Evolutionary conservation across 1,284 basidiomycete species (phyloP), one percentile per base, ranked within the genome.

Genomic region (Cryptococcus maquisensis): DNA sequence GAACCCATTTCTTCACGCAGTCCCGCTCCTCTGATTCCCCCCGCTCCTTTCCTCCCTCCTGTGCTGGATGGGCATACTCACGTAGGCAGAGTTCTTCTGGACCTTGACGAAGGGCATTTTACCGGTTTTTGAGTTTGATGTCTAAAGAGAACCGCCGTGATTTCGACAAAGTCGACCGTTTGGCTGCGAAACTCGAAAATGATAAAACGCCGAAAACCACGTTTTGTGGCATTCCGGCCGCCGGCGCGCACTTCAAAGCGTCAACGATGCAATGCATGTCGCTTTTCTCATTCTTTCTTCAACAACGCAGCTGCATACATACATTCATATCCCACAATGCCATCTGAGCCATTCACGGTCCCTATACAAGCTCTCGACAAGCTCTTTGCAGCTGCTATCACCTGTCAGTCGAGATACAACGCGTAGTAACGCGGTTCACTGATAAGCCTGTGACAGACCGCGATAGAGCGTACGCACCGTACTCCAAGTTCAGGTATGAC

Each of bases 81-180:
- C 96, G 87, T 98, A 98, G 68, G 94, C 87, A 67, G 72, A 71
- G 72, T 78, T 80, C 80, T 82, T 81, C 69, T 78, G 73, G 60
- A 71, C 60, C 78, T 81, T 81, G 67, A 78, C 76, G 77, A 81
- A 81, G 57, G 79, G 79, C 80, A 78, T 78, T 21, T 63, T 66
- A 73, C 60, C 52, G 50, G 54, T 61, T 52, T 62, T 58, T n/a
- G n/a, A n/a, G 60, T 60, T 21, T 40, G 39, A n/a, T 10, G 16
- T 40, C 39, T 40, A 7, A 8, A n/a, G 39, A 51, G 32, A 26
- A 43, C 7, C 28, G 7, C 10, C 28, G 7, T 32, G 10, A 6
- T 32, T 32, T 32, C n/a, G n/a, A n/a, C n/a, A n/a, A n/a, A n/a
- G n/a, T 32, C 10, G 28, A 10, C 10, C 28, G 28, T 32, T 32